Base-by-base conservation (phyloP, 2,329 filamentous ascomycete species). In the Stachybotrys chartarum region DNA sequence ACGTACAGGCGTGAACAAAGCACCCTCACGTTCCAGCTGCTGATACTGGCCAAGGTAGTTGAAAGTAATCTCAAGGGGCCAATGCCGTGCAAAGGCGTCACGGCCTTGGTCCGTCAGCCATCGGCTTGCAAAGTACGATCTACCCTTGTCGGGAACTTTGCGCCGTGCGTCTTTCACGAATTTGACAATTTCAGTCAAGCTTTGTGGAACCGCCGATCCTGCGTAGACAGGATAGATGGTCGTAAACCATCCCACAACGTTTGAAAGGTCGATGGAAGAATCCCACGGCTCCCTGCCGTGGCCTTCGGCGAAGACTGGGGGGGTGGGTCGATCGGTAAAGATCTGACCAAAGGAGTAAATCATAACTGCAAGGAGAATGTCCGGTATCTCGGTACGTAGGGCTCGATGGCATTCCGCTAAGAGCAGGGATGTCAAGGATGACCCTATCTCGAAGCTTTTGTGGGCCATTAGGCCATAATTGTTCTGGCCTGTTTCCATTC, bases 211-310 rank as follows among this genome's bases (percentile, higher is more conserved):
- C 17, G 51, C 45, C 11, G 50, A 49, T 6, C 57, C 57, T 1
- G 60, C 56, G 35, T 62, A 59, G 7, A 70, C 59, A 0, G 72
- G 72, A 11, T 61, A 65, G 10, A 74, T 61, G 0, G 67, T 68
- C 0, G 72, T 73, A 57, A 74, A 74, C 72, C 72, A 75, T 7
- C 71, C 72, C 0, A 74, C 66, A 0, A 69, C 70, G 7, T 66
- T 55, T 0, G 69, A 68, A 3, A 69, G 16, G 55, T 73, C 65
- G 2, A 70, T 57, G 1, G 57, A 55, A 7, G 52, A 6, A 46
- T 64, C 61, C 64, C 65, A 70, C 0, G 63, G 49, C 44, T 75
- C 70, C 6, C 72, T 60, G 1, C 71, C 72, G 32, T 74, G 72
- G 0, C 67, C 68, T 55, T 74, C 72, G 1, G 58, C 64, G 45